These are phyloP conservation scores for Straminergon stramineum DNA, from an alignment of 225 moss, liverwort and hornwort genomes.

Conservation along the genomic window DNA sequence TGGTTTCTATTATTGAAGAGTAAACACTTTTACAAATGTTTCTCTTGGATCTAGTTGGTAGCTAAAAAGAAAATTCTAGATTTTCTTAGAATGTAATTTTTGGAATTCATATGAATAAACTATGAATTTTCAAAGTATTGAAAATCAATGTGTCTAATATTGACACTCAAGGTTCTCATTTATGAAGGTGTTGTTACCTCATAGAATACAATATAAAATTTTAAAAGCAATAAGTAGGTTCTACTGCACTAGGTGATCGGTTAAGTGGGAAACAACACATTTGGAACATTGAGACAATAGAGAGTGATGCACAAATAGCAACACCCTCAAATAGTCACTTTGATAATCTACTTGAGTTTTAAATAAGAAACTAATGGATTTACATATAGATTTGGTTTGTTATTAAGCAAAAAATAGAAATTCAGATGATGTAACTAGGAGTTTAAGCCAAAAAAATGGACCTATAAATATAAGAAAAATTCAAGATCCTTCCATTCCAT, in stretches of 20 bases:
- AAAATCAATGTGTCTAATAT: no score
- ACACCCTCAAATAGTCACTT: neutral
- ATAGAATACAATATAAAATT: no score
- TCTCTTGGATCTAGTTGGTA: no score
- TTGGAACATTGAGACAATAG: neutral
- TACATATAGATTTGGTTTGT: neutral
- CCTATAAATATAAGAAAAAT: accelerated
- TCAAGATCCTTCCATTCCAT: neutral
- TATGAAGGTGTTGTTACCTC: no score
- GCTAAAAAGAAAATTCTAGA: no score
- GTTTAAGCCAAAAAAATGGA: neutral
- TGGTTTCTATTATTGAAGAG: no score
- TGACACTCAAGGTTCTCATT: no score
- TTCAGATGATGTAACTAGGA: accelerated
- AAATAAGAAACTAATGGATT: neutral
- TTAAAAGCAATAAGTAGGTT: neutral
- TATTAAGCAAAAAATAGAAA: neutral
- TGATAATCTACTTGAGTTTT: neutral
- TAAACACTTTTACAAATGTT: no score
- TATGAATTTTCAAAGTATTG: no score
- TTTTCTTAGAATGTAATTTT: no score
- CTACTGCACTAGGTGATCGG: neutral
- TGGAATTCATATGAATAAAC: no score
- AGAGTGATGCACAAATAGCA: neutral
- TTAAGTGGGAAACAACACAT: neutral